A percentile compares a stretch with the other conserved stretches of the same genome.
Evolutionary conservation across 306 rosid genomes (phyloP).

Genomic region (Arachis stenosperma): DNA sequence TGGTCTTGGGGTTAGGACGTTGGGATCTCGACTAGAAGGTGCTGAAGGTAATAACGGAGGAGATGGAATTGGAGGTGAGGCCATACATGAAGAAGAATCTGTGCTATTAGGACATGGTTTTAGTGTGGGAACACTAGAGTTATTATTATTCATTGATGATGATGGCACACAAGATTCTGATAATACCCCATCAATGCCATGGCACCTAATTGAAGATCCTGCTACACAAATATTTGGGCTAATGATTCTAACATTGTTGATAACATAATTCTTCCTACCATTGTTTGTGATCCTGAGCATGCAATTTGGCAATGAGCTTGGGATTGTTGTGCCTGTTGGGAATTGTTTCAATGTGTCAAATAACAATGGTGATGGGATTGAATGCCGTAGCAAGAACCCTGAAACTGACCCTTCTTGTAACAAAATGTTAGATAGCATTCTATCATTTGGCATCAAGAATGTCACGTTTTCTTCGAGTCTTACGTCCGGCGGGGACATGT

Average conservation of each 20-base stretch:
- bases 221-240: constrained; percentile 62
- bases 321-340: constrained; percentile 63
- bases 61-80: constrained; percentile 37
- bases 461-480: constrained; percentile 53
- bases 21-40: neutral
- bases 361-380: constrained; percentile 65
- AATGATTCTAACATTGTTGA: constrained; percentile 59
- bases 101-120: constrained; percentile 35
- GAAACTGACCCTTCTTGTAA: constrained; percentile 35
- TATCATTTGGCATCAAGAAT: constrained; percentile 76
- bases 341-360: constrained; percentile 48
- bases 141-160: constrained; percentile 5
- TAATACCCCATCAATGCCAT: constrained; percentile 63
- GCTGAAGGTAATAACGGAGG: neutral
- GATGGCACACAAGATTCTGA: constrained; percentile 10
- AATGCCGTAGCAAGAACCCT: constrained; percentile 59
- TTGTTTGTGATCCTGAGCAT: constrained; percentile 53
- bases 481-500: constrained; percentile 52
- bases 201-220: constrained; percentile 65
- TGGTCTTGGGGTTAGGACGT: constrained; percentile 14
- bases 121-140: constrained; percentile 22
- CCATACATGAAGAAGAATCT: constrained; percentile 33
- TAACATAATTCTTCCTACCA: constrained; percentile 54
- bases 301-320: constrained; percentile 54
- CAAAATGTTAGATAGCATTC: constrained; percentile 43